These are phyloP conservation scores for Dipteronia dyeriana DNA, from an alignment of 345 rosid genomes.

Conservation along the genomic window DNA sequence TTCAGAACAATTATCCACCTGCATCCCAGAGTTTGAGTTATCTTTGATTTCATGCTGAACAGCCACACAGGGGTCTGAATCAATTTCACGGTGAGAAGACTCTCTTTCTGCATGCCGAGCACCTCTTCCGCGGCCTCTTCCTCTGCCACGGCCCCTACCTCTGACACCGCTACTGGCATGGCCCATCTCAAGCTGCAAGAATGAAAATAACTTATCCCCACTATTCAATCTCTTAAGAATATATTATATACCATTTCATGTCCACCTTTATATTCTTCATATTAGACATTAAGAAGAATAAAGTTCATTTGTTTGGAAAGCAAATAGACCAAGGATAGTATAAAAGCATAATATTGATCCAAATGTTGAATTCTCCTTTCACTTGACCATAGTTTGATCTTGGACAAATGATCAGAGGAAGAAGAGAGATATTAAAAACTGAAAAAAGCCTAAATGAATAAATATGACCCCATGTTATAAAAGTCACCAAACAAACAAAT, in stretches of 20 bases:
- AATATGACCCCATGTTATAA: too few relatives aligned
- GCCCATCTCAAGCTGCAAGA: slow-evolving; percentile 65
- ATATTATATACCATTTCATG: not conserved
- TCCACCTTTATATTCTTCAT: not conserved
- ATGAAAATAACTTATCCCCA: not conserved
- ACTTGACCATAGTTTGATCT: not conserved
- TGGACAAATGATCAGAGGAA: too few relatives aligned
- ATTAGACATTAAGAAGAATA: not conserved
- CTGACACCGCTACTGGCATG: slow-evolving; percentile 72
- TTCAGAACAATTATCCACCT: slow-evolving; percentile 46
- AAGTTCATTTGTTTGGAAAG: not conserved
- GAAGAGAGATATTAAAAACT: not conserved
- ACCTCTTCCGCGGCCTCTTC: slow-evolving; percentile 92
- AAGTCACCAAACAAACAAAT: not conserved
- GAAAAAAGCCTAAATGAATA: not conserved
- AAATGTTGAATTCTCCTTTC: not conserved
- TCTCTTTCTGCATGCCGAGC: slow-evolving; percentile 66
- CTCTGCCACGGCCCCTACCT: slow-evolving; percentile 97
- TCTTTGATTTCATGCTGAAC: slow-evolving; percentile 33
- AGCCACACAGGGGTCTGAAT: slow-evolving; percentile 43
- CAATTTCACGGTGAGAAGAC: slow-evolving; percentile 60
- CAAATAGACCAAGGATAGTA: not conserved
- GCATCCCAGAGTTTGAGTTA: slow-evolving; percentile 27
- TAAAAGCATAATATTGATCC: not conserved
- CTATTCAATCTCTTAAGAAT: not conserved